phyloP scores from a whole-genome alignment of 208 protist species.

The Crithidia fasciculata region DNA sequence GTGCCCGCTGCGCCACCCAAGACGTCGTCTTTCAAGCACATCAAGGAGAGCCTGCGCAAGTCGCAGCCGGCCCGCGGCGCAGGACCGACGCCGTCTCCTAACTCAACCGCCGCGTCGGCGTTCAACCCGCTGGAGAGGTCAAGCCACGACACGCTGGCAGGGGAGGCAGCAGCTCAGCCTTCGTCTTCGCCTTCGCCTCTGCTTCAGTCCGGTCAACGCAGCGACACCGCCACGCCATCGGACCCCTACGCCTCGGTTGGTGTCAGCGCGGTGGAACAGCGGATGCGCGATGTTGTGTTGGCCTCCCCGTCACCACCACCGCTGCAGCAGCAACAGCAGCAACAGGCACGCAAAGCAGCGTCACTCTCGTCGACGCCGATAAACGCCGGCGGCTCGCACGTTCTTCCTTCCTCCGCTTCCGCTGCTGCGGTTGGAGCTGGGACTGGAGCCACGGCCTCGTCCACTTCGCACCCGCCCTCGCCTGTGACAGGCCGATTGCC shows the following conservation, averaged over 20 bases:
- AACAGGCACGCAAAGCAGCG: too few relatives aligned
- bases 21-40: background rate
- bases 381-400: too few relatives aligned
- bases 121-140: background rate
- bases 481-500: background rate
- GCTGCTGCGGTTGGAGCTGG: background rate
- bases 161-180: background rate
- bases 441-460: background rate
- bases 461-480: background rate
- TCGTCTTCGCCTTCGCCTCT: background rate
- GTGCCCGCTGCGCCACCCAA: background rate
- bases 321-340: background rate
- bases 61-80: background rate
- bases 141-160: background rate
- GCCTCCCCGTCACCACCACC: background rate
- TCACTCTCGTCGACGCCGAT: background rate
- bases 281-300: background rate
- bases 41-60: constrained; percentile 4
- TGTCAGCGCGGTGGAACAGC: background rate
- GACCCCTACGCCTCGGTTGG: background rate
- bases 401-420: background rate
- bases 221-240: background rate
- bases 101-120: background rate
- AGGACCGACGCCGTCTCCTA: background rate
- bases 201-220: background rate